phyloP scores from a whole-genome alignment of 169 alveolate species.

The Toxoplasma gondii region DNA sequence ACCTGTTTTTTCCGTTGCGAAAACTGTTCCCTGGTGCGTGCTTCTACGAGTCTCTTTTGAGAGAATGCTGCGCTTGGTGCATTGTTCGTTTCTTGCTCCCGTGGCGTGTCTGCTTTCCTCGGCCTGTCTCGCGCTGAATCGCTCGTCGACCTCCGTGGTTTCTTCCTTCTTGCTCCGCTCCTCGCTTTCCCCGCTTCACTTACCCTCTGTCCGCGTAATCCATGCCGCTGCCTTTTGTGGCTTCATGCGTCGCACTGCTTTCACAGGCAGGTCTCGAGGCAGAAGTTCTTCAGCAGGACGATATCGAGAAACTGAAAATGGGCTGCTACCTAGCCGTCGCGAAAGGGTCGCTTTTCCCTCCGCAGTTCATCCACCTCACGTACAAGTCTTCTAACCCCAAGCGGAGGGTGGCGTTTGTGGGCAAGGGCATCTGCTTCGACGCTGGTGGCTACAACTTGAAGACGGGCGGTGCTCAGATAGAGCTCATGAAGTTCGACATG shows the following conservation, averaged over 20 bases:
- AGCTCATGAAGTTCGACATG: conserved; percentile 87
- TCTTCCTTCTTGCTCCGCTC: too few species aligned
- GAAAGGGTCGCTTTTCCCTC: conserved; percentile 89
- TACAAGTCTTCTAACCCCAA: conserved; percentile 74
- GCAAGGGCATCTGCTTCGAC: conserved; percentile 94
- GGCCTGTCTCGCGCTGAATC: too few species aligned
- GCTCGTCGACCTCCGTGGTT: too few species aligned
- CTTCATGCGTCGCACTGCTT: background rate
- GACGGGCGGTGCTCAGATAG: conserved; percentile 56
- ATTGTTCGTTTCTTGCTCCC: too few species aligned
- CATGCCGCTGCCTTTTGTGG: too few species aligned
- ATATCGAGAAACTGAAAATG: conserved; percentile 85
- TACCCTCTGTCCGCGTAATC: too few species aligned
- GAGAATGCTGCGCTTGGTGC: too few species aligned
- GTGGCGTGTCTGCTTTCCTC: too few species aligned
- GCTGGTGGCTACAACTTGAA: conserved; percentile 94
- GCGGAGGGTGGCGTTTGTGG: conserved; percentile 90
- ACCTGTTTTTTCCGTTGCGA: too few species aligned
- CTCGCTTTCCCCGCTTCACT: too few species aligned
- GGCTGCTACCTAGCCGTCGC: conserved; percentile 88
- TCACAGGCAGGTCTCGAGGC: conserved; percentile 77
- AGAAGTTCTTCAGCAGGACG: conserved; percentile 80
- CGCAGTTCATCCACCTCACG: conserved; percentile 85
- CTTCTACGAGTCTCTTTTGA: too few species aligned
- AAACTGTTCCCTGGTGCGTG: background rate